These are phyloP conservation scores for Pilobolus umbonatus DNA, from an alignment of 192 early-diverging fungal genomes.

Conservation along the genomic window DNA sequence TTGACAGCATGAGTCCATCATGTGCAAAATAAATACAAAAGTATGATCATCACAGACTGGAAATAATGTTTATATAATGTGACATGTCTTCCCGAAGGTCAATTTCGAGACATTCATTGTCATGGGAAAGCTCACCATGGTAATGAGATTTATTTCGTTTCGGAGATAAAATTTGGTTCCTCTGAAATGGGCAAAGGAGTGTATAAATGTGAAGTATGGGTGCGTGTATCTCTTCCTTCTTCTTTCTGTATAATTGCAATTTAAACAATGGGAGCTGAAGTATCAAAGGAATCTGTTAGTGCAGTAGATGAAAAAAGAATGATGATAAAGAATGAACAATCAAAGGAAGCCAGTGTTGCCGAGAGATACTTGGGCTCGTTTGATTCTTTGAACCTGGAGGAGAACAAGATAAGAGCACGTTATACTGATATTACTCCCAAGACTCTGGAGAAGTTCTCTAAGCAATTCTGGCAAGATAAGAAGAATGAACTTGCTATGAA, in stretches of 20 bases:
- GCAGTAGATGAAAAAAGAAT: no score
- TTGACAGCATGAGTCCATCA: no score
- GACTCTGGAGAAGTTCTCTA: conserved; percentile 24
- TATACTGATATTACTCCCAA: conserved; percentile 18
- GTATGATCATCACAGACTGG: no score
- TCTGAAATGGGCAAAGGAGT: no score
- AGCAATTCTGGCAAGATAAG: conserved; percentile 51
- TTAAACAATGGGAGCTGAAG: conserved; percentile 18
- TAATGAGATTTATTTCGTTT: no score
- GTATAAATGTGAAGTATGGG: no score
- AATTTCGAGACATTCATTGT: no score
- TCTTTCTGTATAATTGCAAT: not conserved
- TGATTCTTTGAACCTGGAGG: not conserved
- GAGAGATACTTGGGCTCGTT: not conserved
- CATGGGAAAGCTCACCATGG: no score
- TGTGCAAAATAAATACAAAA: no score
- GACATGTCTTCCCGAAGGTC: no score
- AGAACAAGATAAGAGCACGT: not conserved
- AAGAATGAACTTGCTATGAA: conserved; percentile 69
- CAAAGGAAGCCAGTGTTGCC: not conserved
- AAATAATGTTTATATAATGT: no score
- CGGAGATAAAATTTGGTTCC: no score
- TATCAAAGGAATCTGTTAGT: conserved; percentile 23
- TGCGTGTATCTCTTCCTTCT: not conserved
- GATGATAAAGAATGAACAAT: not conserved